Percentiles rank a stretch among this genome's conserved stretches.
Evolutionary conservation across 495 filamentous ascomycete species (phyloP).

Genomic region (Trichodelitschia bisporula): DNA sequence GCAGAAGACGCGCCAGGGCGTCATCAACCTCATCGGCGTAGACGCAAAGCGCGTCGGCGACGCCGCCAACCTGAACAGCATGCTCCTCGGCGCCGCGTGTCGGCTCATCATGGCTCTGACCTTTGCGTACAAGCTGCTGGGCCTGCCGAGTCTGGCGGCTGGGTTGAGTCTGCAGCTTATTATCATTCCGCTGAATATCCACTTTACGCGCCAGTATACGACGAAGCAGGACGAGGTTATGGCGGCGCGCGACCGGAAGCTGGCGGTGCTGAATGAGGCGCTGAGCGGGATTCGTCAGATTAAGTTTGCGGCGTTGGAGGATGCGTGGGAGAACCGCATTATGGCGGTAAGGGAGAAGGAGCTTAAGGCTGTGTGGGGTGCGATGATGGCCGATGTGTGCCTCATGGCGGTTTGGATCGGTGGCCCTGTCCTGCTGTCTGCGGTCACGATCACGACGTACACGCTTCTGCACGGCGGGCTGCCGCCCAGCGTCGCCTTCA

Average conservation of each 20-base stretch:
- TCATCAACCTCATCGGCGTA: conserved; percentile 57
- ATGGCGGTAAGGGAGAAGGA: conserved; percentile 37
- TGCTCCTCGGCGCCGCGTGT: conserved; percentile 34
- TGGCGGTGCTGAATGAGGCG: conserved; percentile 56
- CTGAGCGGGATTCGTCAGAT: conserved; percentile 69
- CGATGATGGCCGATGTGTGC: conserved; percentile 33
- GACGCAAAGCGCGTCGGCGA: conserved; percentile 52
- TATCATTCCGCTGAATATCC: conserved; percentile 33
- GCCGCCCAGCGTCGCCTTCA: conserved; percentile 56
- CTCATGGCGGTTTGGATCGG: conserved; percentile 45
- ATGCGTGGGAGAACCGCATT: conserved; percentile 57
- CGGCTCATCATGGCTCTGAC: conserved; percentile 36
- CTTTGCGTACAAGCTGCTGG: conserved; percentile 45
- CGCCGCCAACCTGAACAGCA: conserved; percentile 36
- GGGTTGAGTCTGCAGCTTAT: neutral
- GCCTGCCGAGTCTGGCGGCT: conserved; percentile 12
- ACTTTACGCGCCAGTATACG: conserved; percentile 39
- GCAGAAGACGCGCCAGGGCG: conserved; percentile 47
- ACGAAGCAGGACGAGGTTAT: conserved; percentile 37
- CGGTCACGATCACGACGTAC: conserved; percentile 44
- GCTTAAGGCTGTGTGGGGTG: conserved; percentile 35
- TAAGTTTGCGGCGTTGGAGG: conserved; percentile 68
- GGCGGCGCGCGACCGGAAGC: conserved; percentile 56
- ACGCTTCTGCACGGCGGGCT: conserved; percentile 34
- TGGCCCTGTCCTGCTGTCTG: conserved; percentile 48